Conservation (phyloP, 306 rosid genomes). For the Myrica gale region DNA sequence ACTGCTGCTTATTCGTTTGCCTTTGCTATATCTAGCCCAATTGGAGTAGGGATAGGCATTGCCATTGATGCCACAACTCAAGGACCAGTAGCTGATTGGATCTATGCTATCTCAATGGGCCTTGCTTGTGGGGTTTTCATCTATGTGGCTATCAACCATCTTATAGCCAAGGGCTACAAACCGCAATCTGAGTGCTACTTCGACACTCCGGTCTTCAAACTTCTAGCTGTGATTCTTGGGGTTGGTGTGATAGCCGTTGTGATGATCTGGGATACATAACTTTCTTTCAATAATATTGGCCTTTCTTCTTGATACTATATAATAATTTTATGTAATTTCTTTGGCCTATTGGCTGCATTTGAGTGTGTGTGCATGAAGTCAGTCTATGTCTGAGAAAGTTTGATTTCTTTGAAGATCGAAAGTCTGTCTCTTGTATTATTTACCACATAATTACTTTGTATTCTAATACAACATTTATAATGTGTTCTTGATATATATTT, state of each 20-base stretch:
- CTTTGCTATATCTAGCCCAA: constrained; percentile 69
- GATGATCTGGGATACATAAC: constrained; percentile 19
- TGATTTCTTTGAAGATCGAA: no score
- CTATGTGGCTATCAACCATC: constrained; percentile 78
- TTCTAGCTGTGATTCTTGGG: constrained; percentile 67
- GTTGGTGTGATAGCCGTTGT: constrained; percentile 64
- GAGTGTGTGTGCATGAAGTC: no score
- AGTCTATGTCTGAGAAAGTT: no score
- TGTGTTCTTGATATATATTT: no score
- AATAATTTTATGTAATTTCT: no score
- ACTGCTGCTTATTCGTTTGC: constrained; percentile 56
- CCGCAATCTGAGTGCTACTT: constrained; percentile 35
- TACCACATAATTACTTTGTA: no score
- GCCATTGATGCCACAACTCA: constrained; percentile 69
- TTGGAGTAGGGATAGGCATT: constrained; percentile 77
- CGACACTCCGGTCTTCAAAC: constrained; percentile 57
- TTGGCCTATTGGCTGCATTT: no score
- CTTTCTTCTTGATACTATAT: no score
- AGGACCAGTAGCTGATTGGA: constrained; percentile 66
- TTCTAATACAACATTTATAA: no score
- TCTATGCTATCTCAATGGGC: constrained; percentile 72
- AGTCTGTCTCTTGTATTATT: no score
- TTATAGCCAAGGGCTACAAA: constrained; percentile 63
- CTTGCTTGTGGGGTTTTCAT: constrained; percentile 74
- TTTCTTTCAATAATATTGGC: no score